A percentile compares a stretch with the other conserved stretches of the same genome.
Conservation (phyloP, 177 flowering plant species). For the Vitis hybrid region DNA sequence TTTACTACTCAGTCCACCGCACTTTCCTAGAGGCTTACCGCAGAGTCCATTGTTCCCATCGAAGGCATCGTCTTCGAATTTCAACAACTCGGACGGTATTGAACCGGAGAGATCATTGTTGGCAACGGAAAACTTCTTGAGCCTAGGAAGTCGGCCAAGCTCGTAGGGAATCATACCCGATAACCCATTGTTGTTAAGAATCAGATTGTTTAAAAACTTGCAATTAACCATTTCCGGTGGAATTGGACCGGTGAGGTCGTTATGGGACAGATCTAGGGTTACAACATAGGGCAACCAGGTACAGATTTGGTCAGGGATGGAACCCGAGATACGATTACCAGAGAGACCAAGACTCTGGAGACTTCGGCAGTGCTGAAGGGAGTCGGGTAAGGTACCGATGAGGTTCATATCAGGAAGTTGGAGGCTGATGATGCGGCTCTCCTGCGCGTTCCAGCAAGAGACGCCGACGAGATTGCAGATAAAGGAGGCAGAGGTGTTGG, state of each 20-base stretch:
- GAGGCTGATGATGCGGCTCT: constrained; percentile 42
- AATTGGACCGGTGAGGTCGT: constrained; percentile 36
- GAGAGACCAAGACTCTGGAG: constrained; percentile 49
- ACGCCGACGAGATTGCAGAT: constrained; percentile 48
- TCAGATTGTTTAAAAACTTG: constrained; percentile 33
- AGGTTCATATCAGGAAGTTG: constrained; percentile 31
- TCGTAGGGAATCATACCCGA: constrained; percentile 42
- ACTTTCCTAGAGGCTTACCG: constrained; percentile 40
- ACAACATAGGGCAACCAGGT: constrained; percentile 48
- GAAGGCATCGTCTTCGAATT: constrained; percentile 20
- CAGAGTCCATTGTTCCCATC: constrained; percentile 48
- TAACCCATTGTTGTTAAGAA: constrained; percentile 29
- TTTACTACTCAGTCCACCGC: constrained; percentile 44
- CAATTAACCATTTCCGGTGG: constrained; percentile 43
- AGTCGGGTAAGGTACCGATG: constrained; percentile 35
- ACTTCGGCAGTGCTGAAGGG: constrained; percentile 34
- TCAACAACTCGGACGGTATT: constrained; percentile 30
- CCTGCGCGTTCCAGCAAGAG: constrained; percentile 52
- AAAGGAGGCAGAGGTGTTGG: constrained; percentile 26
- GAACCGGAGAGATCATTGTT: constrained; percentile 40
- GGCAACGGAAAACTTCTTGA: constrained; percentile 38
- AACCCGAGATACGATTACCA: constrained; percentile 39
- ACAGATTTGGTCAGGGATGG: constrained; percentile 46
- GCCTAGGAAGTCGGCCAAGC: constrained; percentile 30
- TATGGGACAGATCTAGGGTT: constrained; percentile 44